phyloP scores from a whole-genome alignment of 2,329 filamentous ascomycete species.

The Xylariaceae sp. region DNA sequence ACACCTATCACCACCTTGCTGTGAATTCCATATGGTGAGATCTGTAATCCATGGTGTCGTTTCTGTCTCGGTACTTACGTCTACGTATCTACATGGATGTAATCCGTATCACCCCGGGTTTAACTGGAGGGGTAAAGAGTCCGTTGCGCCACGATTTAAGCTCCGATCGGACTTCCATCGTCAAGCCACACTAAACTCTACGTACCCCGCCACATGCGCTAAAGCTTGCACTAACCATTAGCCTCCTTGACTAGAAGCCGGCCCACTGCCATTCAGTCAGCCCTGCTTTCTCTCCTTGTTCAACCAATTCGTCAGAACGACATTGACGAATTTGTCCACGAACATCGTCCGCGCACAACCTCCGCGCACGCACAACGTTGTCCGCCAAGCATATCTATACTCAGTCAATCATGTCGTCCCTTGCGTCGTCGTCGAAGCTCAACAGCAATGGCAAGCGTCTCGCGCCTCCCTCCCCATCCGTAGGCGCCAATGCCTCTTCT shows the following conservation, averaged over 20 bases:
- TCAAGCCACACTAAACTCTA: not conserved
- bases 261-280: not conserved
- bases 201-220: constrained; percentile 6
- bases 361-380: not conserved
- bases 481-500: constrained; percentile 52
- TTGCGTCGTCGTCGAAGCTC: constrained; percentile 56
- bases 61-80: no score
- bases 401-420: constrained; percentile 54
- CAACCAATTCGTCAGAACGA: not conserved
- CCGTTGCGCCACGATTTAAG: not conserved
- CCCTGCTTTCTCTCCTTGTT: constrained; percentile 17
- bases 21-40: no score
- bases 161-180: not conserved
- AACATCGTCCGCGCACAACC: not conserved
- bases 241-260: no score
- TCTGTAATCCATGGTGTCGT: no score
- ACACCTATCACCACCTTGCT: no score
- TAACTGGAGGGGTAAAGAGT: no score
- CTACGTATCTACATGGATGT: no score
- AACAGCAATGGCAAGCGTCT: constrained; percentile 45
- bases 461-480: constrained; percentile 59
- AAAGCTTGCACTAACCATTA: not conserved
- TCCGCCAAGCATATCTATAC: not conserved
- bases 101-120: no score
- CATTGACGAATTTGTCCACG: constrained; percentile 16